These are phyloP conservation scores for Pestalotiopsis sp. DNA, from an alignment of 2,329 filamentous ascomycete species.

Conservation along the genomic window DNA sequence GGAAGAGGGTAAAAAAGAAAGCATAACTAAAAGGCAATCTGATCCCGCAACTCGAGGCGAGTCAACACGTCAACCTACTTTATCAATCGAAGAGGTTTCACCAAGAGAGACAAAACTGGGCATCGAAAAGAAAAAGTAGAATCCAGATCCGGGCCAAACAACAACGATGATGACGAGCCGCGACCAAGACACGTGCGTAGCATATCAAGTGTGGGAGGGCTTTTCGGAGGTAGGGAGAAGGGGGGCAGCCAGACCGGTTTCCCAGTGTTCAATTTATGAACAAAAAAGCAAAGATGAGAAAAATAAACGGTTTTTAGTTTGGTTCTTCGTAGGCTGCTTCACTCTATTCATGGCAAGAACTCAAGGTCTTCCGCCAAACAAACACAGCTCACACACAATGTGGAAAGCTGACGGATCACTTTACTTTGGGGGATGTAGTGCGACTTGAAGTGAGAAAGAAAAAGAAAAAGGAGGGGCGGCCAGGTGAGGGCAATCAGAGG, in stretches of 20 bases:
- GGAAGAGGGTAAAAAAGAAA: not conserved
- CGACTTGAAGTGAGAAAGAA: not conserved
- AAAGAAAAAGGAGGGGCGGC: not conserved
- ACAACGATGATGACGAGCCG: not conserved
- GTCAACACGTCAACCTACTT: not conserved
- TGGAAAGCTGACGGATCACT: slow-evolving; percentile 2
- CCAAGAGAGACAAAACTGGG: not conserved
- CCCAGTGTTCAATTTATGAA: not conserved
- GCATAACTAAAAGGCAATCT: not conserved
- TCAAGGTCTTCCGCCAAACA: not conserved
- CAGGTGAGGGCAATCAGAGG: not conserved
- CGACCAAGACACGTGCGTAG: not conserved
- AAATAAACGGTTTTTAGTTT: too few relatives aligned
- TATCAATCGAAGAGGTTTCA: not conserved
- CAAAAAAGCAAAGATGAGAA: too few relatives aligned
- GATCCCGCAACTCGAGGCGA: not conserved
- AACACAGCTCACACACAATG: not conserved
- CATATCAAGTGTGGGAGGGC: not conserved
- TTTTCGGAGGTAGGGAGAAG: not conserved
- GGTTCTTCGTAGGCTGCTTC: too few relatives aligned
- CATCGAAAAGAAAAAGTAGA: not conserved
- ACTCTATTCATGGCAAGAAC: too few relatives aligned
- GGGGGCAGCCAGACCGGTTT: not conserved
- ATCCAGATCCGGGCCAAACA: not conserved
- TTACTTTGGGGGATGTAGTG: too few relatives aligned